Conservation (phyloP, 345 rosid species). For the Linum trigynum region DNA sequence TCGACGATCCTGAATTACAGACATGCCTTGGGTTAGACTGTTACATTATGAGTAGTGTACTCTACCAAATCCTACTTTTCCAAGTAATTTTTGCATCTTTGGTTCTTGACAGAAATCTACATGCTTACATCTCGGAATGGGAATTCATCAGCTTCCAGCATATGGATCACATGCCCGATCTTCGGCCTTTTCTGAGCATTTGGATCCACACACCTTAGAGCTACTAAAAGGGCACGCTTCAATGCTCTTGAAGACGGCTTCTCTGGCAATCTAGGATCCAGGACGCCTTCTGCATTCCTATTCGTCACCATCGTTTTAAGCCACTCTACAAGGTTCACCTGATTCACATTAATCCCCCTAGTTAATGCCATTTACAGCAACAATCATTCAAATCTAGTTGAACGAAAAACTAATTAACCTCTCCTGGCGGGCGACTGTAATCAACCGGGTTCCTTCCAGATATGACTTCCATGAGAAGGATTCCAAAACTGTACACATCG, state of each 20-base stretch:
- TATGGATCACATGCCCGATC: slow-evolving; percentile 92
- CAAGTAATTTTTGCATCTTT: too few species aligned
- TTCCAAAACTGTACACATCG: slow-evolving; percentile 88
- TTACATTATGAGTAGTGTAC: too few species aligned
- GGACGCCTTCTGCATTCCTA: slow-evolving; percentile 67
- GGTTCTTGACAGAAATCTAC: too few species aligned
- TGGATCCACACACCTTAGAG: slow-evolving; percentile 88
- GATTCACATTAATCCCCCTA: slow-evolving; percentile 14
- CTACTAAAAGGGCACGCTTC: slow-evolving; percentile 85
- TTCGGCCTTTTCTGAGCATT: slow-evolving; percentile 91
- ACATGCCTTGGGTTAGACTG: background rate
- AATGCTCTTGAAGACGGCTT: slow-evolving; percentile 76
- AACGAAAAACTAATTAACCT: slow-evolving; percentile 28
- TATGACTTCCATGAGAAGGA: slow-evolving; percentile 84
- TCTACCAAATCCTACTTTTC: too few species aligned
- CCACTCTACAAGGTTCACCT: slow-evolving; percentile 96
- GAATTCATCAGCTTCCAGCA: slow-evolving; percentile 95
- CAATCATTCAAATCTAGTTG: background rate
- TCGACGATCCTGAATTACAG: slow-evolving; percentile 45
- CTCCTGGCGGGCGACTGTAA: slow-evolving; percentile 74
- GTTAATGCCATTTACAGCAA: background rate
- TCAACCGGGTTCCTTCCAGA: slow-evolving; percentile 97
- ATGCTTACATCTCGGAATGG: slow-evolving; percentile 55
- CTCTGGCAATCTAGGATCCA: slow-evolving; percentile 69
- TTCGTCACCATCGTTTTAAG: slow-evolving; percentile 80